Evolutionary conservation across 208 protist species (phyloP), one percentile per base, ranked within the genome.

Genomic region (Trypanosoma rangeli): DNA sequence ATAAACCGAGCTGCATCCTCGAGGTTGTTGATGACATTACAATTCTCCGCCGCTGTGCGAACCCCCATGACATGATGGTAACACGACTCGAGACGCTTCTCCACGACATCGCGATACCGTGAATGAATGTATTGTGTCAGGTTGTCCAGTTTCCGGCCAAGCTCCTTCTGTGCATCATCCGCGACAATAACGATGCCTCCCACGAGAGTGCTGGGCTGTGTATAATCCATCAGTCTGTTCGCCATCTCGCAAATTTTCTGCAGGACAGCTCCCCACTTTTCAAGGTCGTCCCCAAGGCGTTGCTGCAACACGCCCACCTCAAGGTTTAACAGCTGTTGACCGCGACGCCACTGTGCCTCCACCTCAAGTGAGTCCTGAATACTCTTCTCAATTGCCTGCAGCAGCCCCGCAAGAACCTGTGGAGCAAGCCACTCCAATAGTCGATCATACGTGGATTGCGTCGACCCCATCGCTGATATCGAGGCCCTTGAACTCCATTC

Each of bases 1-100:
- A 96, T 68, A 64, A 96, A 93, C 10, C 60, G 42, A 0, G 84
- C 82, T 8, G 91, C 86, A 64, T 94, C 91, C 62, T 79, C 79
- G 29, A 86, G 76, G 68, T 83, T 74, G 59, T 81, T 83, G 35
- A 99, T 98, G 8, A 98, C 97, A 54, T 98, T 87, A 48, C 91
- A 81, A 2, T 86, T 95, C 35, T 97, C 91, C 0, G 81, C 78
- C 48, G 89, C 90, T 3, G 73, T 52, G 46, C 92, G 81, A 37
- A 84, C 82, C 64, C 82, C 76, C 28, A 74, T 76, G 33, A 97
- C 80, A 22, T 61, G 64, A 33, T 75, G 54, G 55, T 85, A 91
- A 49, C 78, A 80, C 8, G 50, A 60, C 26, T 89, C 84, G 64
- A 93, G 72, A 62, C 90, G 81, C 37, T 68, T 76, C 64, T 91